These are phyloP conservation scores for Diplocarpon mali DNA, from an alignment of 2,329 filamentous ascomycete species.

Conservation along the genomic window DNA sequence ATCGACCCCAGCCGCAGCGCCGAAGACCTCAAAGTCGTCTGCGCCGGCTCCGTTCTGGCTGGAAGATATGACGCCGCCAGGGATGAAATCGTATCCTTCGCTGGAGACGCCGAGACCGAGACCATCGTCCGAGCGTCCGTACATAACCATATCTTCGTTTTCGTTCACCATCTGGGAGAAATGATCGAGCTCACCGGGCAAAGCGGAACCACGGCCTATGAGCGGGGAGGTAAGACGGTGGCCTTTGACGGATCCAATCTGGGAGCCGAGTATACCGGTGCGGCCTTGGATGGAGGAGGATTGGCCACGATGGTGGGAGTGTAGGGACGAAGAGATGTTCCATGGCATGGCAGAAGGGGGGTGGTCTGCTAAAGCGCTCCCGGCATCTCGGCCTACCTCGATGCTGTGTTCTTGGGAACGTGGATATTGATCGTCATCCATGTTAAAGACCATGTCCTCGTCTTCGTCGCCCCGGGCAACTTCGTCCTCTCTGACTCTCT, in stretches of 20 bases:
- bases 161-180: slow-evolving; percentile 15
- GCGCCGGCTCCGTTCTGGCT: slow-evolving; percentile 8
- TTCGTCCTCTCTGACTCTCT: slow-evolving; percentile 31
- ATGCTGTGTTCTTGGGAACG: slow-evolving; percentile 31
- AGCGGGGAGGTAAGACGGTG: slow-evolving; percentile 49
- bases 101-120: background rate
- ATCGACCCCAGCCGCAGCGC: slow-evolving; percentile 30
- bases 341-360: slow-evolving; percentile 57
- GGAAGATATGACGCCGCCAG: slow-evolving; percentile 1
- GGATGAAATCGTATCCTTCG: background rate
- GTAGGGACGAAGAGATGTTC: slow-evolving; percentile 48
- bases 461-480: slow-evolving; percentile 27
- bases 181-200: slow-evolving; percentile 19
- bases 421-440: slow-evolving; percentile 3
- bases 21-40: slow-evolving; percentile 35
- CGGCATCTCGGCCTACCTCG: slow-evolving; percentile 61
- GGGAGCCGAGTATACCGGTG: slow-evolving; percentile 10
- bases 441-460: slow-evolving; percentile 1
- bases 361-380: slow-evolving; percentile 55
- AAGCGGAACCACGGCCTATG: slow-evolving; percentile 34
- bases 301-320: slow-evolving; percentile 34
- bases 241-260: slow-evolving; percentile 5
- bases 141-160: slow-evolving; percentile 18
- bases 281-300: slow-evolving; percentile 25
- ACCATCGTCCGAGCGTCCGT: slow-evolving; percentile 17